These are phyloP conservation scores for Aspergillus glaucus DNA, from an alignment of 2,329 filamentous ascomycete species.

Conservation along the genomic window DNA sequence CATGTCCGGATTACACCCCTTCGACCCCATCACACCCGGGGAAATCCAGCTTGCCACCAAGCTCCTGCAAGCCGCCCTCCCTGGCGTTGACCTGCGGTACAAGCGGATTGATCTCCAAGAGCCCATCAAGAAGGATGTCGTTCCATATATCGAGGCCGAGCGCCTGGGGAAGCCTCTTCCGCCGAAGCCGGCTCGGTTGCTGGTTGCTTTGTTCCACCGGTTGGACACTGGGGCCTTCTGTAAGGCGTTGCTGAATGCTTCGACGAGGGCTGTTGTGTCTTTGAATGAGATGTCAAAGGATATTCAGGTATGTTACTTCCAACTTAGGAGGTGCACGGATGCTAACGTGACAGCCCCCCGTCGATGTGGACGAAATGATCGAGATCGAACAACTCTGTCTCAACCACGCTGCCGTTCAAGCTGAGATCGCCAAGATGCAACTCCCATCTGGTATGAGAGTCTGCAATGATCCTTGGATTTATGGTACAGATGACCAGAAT, in stretches of 20 bases:
- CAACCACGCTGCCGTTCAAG: conserved; percentile 50
- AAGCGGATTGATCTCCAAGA: conserved; percentile 64
- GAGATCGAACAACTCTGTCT: conserved; percentile 54
- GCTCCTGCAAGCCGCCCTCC: conserved; percentile 32
- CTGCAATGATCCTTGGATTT: conserved; percentile 64
- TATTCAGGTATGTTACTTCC: conserved; percentile 32
- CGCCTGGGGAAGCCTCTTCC: conserved; percentile 46
- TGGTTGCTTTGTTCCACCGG: conserved; percentile 47
- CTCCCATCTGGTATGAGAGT: conserved; percentile 53
- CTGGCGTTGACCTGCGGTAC: conserved; percentile 41
- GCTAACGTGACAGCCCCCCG: conserved; percentile 46
- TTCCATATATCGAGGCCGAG: conserved; percentile 60
- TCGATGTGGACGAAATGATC: conserved; percentile 55
- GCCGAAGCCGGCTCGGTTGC: conserved; percentile 45
- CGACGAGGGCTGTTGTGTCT: conserved; percentile 27
- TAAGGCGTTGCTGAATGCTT: conserved; percentile 37
- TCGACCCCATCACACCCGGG: conserved; percentile 34
- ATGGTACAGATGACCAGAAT: conserved; percentile 44
- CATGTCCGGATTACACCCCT: conserved; percentile 30
- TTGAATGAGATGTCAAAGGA: conserved; percentile 43
- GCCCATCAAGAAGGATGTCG: conserved; percentile 53
- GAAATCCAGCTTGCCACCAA: conserved; percentile 37
- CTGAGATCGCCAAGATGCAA: conserved; percentile 54
- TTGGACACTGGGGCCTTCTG: conserved; percentile 38
- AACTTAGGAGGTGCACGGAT: conserved; percentile 35